A percentile compares a stretch with the other conserved stretches of the same genome.
Evolutionary conservation across 805 yeast species (phyloP).

Genomic region (Suhomyces sp.): DNA sequence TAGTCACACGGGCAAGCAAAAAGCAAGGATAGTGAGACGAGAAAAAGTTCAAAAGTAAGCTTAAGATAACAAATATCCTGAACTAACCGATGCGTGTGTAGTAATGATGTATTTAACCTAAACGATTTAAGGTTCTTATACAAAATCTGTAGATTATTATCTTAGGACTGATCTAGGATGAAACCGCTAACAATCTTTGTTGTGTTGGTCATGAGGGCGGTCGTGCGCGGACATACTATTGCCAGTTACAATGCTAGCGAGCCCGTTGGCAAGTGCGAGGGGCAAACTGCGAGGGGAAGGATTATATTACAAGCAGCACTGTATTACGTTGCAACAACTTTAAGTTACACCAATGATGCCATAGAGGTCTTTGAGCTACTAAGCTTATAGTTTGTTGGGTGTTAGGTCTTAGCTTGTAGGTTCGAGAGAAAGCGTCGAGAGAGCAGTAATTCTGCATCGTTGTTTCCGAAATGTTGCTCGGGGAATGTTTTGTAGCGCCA

Average conservation of each 20-base stretch:
- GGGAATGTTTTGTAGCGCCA: neutral
- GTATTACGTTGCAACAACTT: neutral
- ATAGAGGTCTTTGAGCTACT: too few relatives aligned
- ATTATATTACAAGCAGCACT: neutral
- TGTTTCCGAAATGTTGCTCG: neutral
- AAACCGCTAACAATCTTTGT: slow-evolving; percentile 2
- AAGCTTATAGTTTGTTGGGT: too few relatives aligned
- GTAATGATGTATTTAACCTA: neutral
- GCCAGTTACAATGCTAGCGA: neutral
- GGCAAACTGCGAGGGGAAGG: neutral
- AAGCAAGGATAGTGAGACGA: neutral
- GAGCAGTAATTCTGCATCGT: neutral
- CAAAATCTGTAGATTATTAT: neutral
- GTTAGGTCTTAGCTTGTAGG: neutral
- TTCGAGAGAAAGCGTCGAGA: neutral
- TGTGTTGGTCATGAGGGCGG: slow-evolving; percentile 6
- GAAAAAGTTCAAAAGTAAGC: neutral
- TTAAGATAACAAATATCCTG: neutral
- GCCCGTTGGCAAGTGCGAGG: neutral
- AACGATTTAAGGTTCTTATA: neutral
- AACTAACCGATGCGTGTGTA: neutral
- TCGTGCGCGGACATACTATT: slow-evolving; percentile 1
- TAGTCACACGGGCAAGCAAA: neutral
- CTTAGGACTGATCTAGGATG: neutral
- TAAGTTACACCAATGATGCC: neutral